Percentiles rank a stretch among this genome's conserved stretches.
Evolutionary conservation across 768 basidiomycete species (phyloP).

Genomic region (Mycena indigotica): DNA sequence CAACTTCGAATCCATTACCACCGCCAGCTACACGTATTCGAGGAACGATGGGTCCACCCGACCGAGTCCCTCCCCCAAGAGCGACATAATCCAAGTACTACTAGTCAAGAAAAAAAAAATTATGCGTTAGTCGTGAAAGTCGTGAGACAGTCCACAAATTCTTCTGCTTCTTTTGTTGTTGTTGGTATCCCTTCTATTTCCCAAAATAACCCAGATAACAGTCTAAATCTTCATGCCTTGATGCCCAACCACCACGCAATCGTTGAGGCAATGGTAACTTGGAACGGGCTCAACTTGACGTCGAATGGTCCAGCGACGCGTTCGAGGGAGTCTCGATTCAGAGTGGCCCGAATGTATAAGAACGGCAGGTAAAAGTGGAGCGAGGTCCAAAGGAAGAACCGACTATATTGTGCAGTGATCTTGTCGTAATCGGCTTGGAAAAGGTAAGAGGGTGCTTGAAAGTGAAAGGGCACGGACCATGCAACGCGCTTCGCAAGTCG

Average conservation of each 20-base stretch:
- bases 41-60: not conserved
- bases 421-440: constrained; percentile 66
- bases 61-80: not conserved
- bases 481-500: constrained; percentile 58
- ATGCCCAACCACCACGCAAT: constrained; percentile 20
- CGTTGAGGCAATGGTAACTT: constrained; percentile 15
- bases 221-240: not conserved
- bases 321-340: constrained; percentile 13
- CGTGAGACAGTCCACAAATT: not conserved
- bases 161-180: not conserved
- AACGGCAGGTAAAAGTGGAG: constrained; percentile 60
- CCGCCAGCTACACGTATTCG: not conserved
- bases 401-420: constrained; percentile 60
- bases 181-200: not conserved
- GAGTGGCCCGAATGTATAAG: not conserved
- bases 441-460: not conserved
- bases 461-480: constrained; percentile 41
- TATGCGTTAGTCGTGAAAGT: not conserved
- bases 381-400: constrained; percentile 76
- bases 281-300: constrained; percentile 8
- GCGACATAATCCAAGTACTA: not conserved
- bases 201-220: not conserved
- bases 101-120: not conserved
- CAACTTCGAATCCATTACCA: not conserved
- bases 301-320: constrained; percentile 22